Conservation (phyloP, 106 monocot genomes). For the Dendrobium catenatum region DNA sequence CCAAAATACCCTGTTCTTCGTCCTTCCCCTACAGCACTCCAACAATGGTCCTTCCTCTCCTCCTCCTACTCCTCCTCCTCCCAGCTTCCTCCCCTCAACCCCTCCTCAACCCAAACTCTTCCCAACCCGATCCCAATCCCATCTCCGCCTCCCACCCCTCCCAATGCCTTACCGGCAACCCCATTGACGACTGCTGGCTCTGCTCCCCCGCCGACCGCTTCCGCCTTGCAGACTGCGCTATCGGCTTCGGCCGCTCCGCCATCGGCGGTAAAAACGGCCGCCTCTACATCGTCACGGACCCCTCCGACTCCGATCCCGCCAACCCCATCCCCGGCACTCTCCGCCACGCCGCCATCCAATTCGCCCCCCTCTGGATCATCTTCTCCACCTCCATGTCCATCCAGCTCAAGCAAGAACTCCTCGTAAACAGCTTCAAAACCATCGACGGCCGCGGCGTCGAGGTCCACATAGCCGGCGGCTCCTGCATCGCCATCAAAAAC, state of each 20-base stretch:
- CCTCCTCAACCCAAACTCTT: neutral
- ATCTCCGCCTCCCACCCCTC: neutral
- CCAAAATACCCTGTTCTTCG: neutral
- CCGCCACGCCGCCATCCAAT: constrained; percentile 44
- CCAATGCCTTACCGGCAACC: neutral
- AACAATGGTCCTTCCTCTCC: neutral
- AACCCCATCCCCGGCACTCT: constrained; percentile 42
- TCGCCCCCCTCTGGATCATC: constrained; percentile 26
- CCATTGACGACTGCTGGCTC: constrained; percentile 17
- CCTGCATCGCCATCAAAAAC: constrained; percentile 52
- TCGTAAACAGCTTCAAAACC: constrained; percentile 40
- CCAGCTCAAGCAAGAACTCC: constrained; percentile 38
- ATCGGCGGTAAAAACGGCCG: constrained; percentile 32
- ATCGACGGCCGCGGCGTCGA: constrained; percentile 24
- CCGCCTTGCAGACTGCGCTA: constrained; percentile 31
- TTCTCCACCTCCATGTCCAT: constrained; percentile 49
- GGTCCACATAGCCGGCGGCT: constrained; percentile 44
- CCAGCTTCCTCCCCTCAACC: neutral
- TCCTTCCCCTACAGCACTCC: neutral
- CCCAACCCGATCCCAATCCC: neutral
- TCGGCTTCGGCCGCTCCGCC: constrained; percentile 46
- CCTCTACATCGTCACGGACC: constrained; percentile 39
- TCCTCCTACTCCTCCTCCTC: neutral
- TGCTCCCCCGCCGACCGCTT: constrained; percentile 9
- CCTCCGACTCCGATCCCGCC: constrained; percentile 26